These are phyloP conservation scores for Zea luxurians DNA, from an alignment of 176 grass and related monocot species.

Conservation along the genomic window DNA sequence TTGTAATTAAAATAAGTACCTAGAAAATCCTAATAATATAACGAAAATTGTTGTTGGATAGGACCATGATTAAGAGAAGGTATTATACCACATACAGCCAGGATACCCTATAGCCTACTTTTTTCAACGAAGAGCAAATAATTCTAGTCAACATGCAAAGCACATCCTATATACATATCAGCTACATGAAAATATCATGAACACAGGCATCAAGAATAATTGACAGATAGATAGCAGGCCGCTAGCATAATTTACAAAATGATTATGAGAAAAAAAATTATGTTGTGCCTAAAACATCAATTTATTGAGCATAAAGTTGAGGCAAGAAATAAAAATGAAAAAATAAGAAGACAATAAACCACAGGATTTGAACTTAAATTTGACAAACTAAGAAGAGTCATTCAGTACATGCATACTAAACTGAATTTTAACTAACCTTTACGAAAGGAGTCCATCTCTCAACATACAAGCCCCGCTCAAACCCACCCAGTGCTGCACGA, in stretches of 20 bases:
- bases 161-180: constrained; percentile 1
- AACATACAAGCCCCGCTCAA: constrained; percentile 85
- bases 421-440: constrained; percentile 63
- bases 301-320: not conserved
- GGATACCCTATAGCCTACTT: not conserved
- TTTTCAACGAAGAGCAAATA: constrained; percentile 4
- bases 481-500: constrained; percentile 70
- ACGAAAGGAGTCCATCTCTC: constrained; percentile 83
- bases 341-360: not conserved
- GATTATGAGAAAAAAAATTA: not conserved
- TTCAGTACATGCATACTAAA: constrained; percentile 16
- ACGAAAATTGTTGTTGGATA: too few relatives aligned
- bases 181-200: not conserved
- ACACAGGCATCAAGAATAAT: not conserved
- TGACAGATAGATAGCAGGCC: not conserved
- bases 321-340: not conserved
- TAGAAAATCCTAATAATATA: not conserved
- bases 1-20: not conserved
- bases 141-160: not conserved
- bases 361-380: not conserved
- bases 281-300: not conserved
- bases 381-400: not conserved
- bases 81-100: not conserved
- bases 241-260: not conserved
- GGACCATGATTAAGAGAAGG: constrained; percentile 1